Conservation (phyloP, 2,329 filamentous ascomycete genomes). For the Ophiostoma australiae region DNA sequence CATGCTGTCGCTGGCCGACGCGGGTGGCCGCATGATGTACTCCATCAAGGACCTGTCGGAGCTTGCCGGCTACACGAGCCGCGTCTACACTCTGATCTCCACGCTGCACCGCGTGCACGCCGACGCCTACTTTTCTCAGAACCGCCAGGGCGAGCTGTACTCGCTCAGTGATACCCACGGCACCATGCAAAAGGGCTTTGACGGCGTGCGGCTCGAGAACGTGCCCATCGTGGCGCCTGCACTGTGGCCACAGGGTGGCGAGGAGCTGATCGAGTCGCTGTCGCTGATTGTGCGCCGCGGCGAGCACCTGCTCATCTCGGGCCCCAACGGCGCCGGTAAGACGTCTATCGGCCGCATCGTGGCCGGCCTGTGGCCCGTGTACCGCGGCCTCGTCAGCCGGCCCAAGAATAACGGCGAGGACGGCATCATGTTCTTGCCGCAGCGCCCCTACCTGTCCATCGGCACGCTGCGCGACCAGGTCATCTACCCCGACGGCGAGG, state of each 20-base stretch:
- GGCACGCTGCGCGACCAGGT: conserved; percentile 94
- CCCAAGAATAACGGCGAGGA: conserved; percentile 76
- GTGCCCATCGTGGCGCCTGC: conserved; percentile 88
- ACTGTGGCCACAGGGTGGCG: conserved; percentile 83
- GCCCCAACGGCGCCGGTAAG: conserved; percentile 92
- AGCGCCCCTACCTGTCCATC: conserved; percentile 85
- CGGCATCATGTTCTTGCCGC: conserved; percentile 97
- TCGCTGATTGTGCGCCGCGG: conserved; percentile 85
- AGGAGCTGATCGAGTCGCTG: conserved; percentile 82
- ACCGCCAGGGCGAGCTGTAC: conserved; percentile 68
- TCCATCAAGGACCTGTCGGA: conserved; percentile 97
- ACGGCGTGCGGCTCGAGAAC: conserved; percentile 87
- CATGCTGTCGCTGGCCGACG: conserved; percentile 95
- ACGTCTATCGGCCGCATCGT: conserved; percentile 81
- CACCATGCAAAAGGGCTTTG: conserved; percentile 89
- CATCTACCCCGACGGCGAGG: conserved; percentile 91
- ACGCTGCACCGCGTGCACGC: conserved; percentile 92
- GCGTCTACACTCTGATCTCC: conserved; percentile 92
- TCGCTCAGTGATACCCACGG: conserved; percentile 89
- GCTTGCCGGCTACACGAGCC: conserved; percentile 89
- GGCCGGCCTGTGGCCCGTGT: conserved; percentile 92
- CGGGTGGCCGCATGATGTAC: conserved; percentile 98
- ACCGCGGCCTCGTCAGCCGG: conserved; percentile 83
- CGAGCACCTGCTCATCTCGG: conserved; percentile 90
- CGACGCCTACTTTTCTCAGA: conserved; percentile 60